These are phyloP conservation scores for Dactylonectria estremocensis DNA, from an alignment of 2,329 filamentous ascomycete genomes.

Conservation along the genomic window DNA sequence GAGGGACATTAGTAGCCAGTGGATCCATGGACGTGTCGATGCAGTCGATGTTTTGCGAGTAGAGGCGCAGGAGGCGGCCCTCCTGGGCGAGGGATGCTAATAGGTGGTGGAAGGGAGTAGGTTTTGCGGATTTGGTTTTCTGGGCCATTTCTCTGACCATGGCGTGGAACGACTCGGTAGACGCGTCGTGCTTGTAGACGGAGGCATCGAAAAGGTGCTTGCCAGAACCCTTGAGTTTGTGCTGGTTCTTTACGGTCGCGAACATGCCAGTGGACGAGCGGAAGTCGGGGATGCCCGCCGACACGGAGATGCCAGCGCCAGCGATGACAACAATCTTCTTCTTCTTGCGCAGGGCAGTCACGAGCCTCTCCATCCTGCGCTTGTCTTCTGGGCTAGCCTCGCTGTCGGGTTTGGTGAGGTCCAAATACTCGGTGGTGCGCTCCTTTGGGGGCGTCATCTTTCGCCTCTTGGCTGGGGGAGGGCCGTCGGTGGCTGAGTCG, in stretches of 20 bases:
- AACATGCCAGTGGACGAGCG: slow-evolving; percentile 93
- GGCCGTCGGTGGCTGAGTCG: slow-evolving; percentile 63
- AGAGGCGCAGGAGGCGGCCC: slow-evolving; percentile 88
- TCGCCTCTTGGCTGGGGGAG: slow-evolving; percentile 82
- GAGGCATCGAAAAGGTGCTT: slow-evolving; percentile 98
- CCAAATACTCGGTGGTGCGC: slow-evolving; percentile 86
- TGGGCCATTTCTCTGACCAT: slow-evolving; percentile 94
- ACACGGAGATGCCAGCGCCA: slow-evolving; percentile 96
- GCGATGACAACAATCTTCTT: slow-evolving; percentile 98
- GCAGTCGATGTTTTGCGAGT: slow-evolving; percentile 97
- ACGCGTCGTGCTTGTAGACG: slow-evolving; percentile 92
- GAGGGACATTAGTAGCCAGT: slow-evolving; percentile 83
- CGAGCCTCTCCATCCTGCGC: slow-evolving; percentile 77
- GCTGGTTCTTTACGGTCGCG: slow-evolving; percentile 84
- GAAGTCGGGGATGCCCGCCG: slow-evolving; percentile 97
- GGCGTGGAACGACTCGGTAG: slow-evolving; percentile 92
- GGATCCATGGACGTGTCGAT: slow-evolving; percentile 90
- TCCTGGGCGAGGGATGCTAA: slow-evolving; percentile 91
- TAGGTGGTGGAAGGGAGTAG: slow-evolving; percentile 93
- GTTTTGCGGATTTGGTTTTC: slow-evolving; percentile 82
- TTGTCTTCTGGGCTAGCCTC: slow-evolving; percentile 62
- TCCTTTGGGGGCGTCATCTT: slow-evolving; percentile 73
- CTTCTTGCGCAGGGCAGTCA: slow-evolving; percentile 85
- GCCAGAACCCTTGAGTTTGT: slow-evolving; percentile 90
- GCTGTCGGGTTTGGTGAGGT: slow-evolving; percentile 72